Evolutionary conservation across 768 basidiomycete genomes (phyloP).

Genomic region (Rhodocollybia butyracea): DNA sequence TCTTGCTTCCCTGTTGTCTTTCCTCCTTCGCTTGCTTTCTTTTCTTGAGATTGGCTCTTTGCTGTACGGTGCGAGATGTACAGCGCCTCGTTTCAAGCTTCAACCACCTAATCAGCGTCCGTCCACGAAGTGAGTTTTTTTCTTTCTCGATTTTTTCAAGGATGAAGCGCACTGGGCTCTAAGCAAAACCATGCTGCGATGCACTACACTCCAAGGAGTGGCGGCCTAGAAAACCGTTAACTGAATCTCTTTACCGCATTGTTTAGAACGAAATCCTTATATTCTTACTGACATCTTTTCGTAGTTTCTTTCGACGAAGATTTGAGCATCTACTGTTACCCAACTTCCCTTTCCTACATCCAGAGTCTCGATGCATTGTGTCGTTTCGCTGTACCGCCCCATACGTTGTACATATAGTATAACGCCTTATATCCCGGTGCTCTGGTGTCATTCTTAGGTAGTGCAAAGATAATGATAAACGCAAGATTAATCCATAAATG

Average conservation of each 20-base stretch:
- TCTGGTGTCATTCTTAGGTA: no score
- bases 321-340: background rate
- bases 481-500: no score
- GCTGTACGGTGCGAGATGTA: no score
- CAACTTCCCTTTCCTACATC: background rate
- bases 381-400: no score
- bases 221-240: conserved; percentile 57
- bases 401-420: no score
- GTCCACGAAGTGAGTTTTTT: background rate
- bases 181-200: conserved; percentile 37
- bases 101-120: no score
- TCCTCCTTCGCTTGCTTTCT: no score
- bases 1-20: background rate
- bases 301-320: background rate
- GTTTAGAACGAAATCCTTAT: no score
- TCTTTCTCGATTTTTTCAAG: background rate
- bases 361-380: no score
- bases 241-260: no score
- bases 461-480: no score
- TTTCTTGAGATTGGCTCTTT: background rate
- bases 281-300: background rate
- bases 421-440: background rate
- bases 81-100: no score
- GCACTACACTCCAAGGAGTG: conserved; percentile 44
- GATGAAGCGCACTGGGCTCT: conserved; percentile 68